These are phyloP conservation scores for Penicillium rolfsii DNA, from an alignment of 2,329 filamentous ascomycete genomes.

Conservation along the genomic window DNA sequence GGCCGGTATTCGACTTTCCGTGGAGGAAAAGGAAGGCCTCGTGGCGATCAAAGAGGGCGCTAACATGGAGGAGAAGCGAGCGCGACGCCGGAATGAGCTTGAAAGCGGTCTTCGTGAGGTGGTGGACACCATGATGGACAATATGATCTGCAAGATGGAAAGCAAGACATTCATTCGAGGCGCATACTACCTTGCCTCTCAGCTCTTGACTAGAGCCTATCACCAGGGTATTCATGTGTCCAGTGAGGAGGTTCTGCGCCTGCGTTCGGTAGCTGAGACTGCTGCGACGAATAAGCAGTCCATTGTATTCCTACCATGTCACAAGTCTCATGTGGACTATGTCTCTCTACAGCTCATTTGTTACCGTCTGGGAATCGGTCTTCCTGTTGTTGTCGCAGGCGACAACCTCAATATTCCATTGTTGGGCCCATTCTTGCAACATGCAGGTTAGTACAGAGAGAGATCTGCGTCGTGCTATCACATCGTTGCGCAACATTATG, in stretches of 20 bases:
- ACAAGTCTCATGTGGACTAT: conserved; percentile 95
- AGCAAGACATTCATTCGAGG: conserved; percentile 88
- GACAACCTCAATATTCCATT: conserved; percentile 96
- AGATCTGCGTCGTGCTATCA: neutral
- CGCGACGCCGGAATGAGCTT: conserved; percentile 59
- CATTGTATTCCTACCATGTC: conserved; percentile 93
- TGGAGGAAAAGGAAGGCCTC: conserved; percentile 77
- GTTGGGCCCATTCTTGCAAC: conserved; percentile 86
- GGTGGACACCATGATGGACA: conserved; percentile 82
- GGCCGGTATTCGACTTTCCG: conserved; percentile 70
- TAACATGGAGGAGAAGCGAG: conserved; percentile 35
- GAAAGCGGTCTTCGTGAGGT: conserved; percentile 76
- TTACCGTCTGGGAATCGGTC: conserved; percentile 83
- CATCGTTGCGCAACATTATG: neutral
- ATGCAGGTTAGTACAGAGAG: conserved; percentile 64
- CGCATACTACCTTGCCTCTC: conserved; percentile 86
- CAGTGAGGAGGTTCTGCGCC: conserved; percentile 84
- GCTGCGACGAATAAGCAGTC: conserved; percentile 88
- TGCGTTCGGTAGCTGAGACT: conserved; percentile 79
- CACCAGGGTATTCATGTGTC: conserved; percentile 96
- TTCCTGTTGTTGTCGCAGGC: conserved; percentile 90
- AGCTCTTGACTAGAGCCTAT: conserved; percentile 88
- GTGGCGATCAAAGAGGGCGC: conserved; percentile 50
- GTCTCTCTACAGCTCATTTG: conserved; percentile 94
- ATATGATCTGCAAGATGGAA: conserved; percentile 99